These are phyloP conservation scores for Imleria badia DNA, from an alignment of 768 basidiomycete genomes.

Conservation along the genomic window DNA sequence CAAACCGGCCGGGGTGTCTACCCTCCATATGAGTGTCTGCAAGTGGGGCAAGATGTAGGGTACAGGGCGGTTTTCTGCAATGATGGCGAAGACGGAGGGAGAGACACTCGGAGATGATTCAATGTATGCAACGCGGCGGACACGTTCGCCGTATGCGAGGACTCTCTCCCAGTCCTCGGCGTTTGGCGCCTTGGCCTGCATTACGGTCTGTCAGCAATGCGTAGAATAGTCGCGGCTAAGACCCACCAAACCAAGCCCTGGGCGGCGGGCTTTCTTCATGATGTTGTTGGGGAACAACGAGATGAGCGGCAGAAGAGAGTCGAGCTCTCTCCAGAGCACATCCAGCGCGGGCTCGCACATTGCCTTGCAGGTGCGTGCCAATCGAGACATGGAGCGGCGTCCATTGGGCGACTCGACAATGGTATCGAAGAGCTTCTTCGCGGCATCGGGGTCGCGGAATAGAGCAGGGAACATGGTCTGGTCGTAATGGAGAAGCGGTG, in stretches of 20 bases:
- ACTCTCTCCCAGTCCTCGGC: conserved; percentile 69
- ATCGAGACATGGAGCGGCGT: conserved; percentile 62
- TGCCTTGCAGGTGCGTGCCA: conserved; percentile 75
- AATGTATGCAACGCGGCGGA: conserved; percentile 67
- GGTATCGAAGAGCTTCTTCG: conserved; percentile 49
- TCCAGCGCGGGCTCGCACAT: conserved; percentile 70
- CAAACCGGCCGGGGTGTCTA: conserved; percentile 62
- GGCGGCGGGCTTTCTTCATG: conserved; percentile 68
- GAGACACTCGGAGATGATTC: conserved; percentile 65
- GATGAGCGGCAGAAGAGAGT: conserved; percentile 70
- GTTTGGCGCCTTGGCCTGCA: conserved; percentile 58
- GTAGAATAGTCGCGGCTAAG: background rate
- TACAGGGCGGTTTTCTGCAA: conserved; percentile 63
- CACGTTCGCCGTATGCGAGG: conserved; percentile 64
- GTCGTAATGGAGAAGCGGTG: conserved; percentile 44
- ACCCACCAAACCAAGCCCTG: conserved; percentile 76
- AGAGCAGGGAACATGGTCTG: conserved; percentile 53
- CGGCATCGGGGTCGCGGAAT: conserved; percentile 61
- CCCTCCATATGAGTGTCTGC: conserved; percentile 69
- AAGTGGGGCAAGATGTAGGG: conserved; percentile 69
- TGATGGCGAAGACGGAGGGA: conserved; percentile 61
- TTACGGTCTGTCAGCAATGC: conserved; percentile 7
- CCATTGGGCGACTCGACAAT: conserved; percentile 61
- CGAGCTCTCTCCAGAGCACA: conserved; percentile 75
- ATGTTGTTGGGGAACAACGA: conserved; percentile 67